Evolutionary conservation across 495 filamentous ascomycete genomes (phyloP), one percentile per base, ranked within the genome.

Genomic region (Xylaria longipes): DNA sequence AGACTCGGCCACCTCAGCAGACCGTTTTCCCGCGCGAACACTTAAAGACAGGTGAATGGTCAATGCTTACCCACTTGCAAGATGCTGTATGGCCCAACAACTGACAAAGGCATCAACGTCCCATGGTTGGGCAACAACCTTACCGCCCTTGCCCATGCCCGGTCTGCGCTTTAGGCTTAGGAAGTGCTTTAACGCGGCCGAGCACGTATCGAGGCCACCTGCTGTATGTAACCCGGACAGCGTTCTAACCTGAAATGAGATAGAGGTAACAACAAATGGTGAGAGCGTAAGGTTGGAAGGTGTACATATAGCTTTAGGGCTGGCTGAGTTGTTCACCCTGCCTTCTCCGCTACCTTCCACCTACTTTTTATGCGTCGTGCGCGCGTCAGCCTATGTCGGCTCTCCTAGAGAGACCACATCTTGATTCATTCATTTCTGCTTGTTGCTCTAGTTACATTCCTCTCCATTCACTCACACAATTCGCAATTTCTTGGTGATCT

Each of bases 51-150:
- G 63, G 2, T 52, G 63, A 66, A 31, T 66, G 63, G 63, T 52
- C 63, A 15, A 14, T 35, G 2, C 6, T 66, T 50, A 66, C 8
- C 45, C 45, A 66, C 45, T 66, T 66, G 14, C 11, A 52, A n/a
- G 45, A 31, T 17, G 27, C 2, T 52, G 62, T 52, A 35, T 66
- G 45, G 22, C 14, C n/a, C 3, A 29, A 29, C 9, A 25, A 9
- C 17, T 22, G 25, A 25, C 1, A 50, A 66, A 35, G 45, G 20
- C 63, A 37, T 56, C 25, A 6, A 22, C 7, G 5, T 29, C 29
- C 1, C 29, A 27, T 52, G 9, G 63, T 66, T 52, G 63, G 63
- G 43, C 63, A 37, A 66, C 63, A 66, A 50, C 25, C n/a, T n/a
- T n/a, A n/a, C n/a, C 15, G 45, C 17, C n/a, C 39, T 37, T n/a